Conservation (phyloP, 192 early-diverging fungal species). For the Haplosporangium gracile region DNA sequence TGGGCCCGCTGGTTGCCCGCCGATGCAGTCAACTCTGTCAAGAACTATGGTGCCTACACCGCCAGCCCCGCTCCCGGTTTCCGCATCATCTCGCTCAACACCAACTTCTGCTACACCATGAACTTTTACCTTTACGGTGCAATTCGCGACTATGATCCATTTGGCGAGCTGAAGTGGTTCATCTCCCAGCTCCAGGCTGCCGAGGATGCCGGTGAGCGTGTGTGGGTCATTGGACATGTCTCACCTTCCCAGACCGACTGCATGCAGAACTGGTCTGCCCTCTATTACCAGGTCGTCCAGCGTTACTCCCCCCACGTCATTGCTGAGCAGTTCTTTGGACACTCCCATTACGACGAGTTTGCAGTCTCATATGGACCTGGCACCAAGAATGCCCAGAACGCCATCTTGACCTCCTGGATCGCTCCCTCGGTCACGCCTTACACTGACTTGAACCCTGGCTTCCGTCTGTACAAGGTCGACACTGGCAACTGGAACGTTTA, state of each 20-base stretch:
- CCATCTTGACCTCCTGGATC: conserved; percentile 60
- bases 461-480: conserved; percentile 67
- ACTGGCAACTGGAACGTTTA: conserved; percentile 60
- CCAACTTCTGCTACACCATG: conserved; percentile 68
- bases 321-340: conserved; percentile 68
- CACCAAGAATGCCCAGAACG: conserved; percentile 38
- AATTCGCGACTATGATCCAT: conserved; percentile 59
- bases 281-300: conserved; percentile 65
- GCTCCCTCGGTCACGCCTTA: conserved; percentile 65
- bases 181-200: conserved; percentile 59
- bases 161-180: conserved; percentile 63
- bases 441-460: conserved; percentile 62
- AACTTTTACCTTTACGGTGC: conserved; percentile 65
- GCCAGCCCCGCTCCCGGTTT: conserved; percentile 55
- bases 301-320: conserved; percentile 67
- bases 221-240: conserved; percentile 69
- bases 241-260: conserved; percentile 59
- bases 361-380: conserved; percentile 59
- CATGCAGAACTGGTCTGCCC: conserved; percentile 63
- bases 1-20: conserved; percentile 62
- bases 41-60: conserved; percentile 62
- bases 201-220: conserved; percentile 60
- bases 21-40: conserved; percentile 38
- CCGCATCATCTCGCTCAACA: conserved; percentile 64
- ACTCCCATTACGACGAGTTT: conserved; percentile 65